Evolutionary conservation across 148 eudicot species (phyloP).

Genomic region (Cornus suecica): DNA sequence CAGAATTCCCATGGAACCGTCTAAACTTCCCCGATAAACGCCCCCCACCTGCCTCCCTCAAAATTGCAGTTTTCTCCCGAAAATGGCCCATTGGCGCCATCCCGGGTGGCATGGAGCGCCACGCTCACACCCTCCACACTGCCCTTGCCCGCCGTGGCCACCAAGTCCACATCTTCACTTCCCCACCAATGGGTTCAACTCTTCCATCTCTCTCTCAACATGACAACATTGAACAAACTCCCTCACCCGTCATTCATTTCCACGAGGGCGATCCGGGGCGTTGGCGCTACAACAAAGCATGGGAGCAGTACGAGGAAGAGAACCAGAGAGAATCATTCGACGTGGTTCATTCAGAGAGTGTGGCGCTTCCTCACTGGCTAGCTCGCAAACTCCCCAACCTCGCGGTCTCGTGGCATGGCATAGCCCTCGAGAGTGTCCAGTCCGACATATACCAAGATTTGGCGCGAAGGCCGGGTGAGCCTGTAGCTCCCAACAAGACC

Average conservation of each 20-base stretch:
- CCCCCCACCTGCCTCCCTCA: conserved; percentile 33
- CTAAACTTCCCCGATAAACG: conserved; percentile 20
- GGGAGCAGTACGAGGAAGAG: conserved; percentile 74
- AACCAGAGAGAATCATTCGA: conserved; percentile 50
- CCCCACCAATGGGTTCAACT: conserved; percentile 25
- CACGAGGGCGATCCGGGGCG: conserved; percentile 58
- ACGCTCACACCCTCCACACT: conserved; percentile 66
- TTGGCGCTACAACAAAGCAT: conserved; percentile 80
- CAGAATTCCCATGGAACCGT: conserved; percentile 74
- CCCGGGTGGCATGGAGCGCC: conserved; percentile 95
- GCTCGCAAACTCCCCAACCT: conserved; percentile 54
- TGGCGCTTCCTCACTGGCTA: conserved; percentile 66
- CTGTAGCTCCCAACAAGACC: conserved; percentile 48
- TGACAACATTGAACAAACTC: neutral
- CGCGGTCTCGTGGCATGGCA: conserved; percentile 89
- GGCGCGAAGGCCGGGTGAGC: conserved; percentile 50
- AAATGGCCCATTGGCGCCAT: conserved; percentile 66
- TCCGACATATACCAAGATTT: conserved; percentile 75
- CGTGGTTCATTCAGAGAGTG: conserved; percentile 81
- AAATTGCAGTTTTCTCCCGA: conserved; percentile 67
- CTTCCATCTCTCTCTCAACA: neutral
- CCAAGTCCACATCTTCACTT: conserved; percentile 66
- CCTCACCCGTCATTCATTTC: conserved; percentile 50
- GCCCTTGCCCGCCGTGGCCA: conserved; percentile 68
- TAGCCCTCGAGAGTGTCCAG: conserved; percentile 65